A percentile compares a stretch with the other conserved stretches of the same genome.
These are phyloP conservation scores for Cicer judaicum DNA, from an alignment of 306 rosid species.

Conservation along the genomic window DNA sequence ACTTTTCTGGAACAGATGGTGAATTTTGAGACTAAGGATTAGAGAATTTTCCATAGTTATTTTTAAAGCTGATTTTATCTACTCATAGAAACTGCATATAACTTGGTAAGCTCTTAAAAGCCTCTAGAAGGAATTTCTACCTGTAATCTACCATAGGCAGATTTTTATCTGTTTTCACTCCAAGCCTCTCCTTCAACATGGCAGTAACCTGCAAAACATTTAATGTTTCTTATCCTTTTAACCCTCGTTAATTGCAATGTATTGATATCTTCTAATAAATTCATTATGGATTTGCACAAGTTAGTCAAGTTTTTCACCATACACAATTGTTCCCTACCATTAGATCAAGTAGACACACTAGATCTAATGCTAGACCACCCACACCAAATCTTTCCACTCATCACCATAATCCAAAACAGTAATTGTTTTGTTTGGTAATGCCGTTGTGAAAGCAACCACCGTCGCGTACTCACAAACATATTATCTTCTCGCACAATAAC, in stretches of 20 bases:
- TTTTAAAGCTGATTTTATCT: conserved; percentile 34
- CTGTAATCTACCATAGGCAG: conserved; percentile 81
- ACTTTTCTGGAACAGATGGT: not conserved
- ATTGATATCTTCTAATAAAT: conserved; percentile 33
- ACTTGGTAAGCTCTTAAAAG: conserved; percentile 31
- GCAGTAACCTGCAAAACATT: conserved; percentile 67
- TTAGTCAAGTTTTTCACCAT: too few species aligned
- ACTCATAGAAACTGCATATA: conserved; percentile 25
- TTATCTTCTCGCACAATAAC: too few species aligned
- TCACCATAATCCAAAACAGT: too few species aligned
- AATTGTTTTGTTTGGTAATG: too few species aligned
- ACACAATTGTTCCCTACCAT: too few species aligned
- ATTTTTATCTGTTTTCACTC: conserved; percentile 62
- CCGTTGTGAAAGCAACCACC: too few species aligned
- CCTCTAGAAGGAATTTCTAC: conserved; percentile 53
- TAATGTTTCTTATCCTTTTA: conserved; percentile 40
- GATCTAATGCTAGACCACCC: too few species aligned
- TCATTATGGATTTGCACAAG: not conserved
- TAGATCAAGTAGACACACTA: too few species aligned
- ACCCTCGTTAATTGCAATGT: conserved; percentile 17
- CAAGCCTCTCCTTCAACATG: conserved; percentile 76
- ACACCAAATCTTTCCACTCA: too few species aligned
- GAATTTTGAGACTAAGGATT: not conserved
- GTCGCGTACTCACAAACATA: too few species aligned
- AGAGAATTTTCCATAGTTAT: conserved; percentile 25